Evolutionary conservation across 2,329 filamentous ascomycete species (phyloP).

Genomic region (Fusarium buharicum): DNA sequence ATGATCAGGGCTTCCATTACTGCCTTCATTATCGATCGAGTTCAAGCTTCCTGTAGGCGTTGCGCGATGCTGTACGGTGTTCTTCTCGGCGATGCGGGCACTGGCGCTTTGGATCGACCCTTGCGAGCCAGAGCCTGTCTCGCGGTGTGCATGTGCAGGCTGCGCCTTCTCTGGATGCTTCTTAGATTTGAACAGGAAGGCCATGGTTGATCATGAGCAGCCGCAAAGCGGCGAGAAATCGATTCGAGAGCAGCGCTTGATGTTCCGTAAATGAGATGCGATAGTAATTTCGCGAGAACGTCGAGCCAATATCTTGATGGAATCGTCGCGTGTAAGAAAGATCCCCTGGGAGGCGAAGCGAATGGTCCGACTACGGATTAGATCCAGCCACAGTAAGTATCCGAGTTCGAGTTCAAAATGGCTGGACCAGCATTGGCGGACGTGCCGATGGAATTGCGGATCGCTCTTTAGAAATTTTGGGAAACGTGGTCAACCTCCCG

Average conservation of each 20-base stretch:
- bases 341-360: conserved; percentile 27
- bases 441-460: conserved; percentile 41
- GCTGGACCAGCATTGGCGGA: conserved; percentile 57
- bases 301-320: conserved; percentile 4
- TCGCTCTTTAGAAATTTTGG: conserved; percentile 45
- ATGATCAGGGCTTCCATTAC: conserved; percentile 72
- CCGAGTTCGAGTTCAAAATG: conserved; percentile 54
- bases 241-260: conserved; percentile 33
- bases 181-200: conserved; percentile 85
- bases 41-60: conserved; percentile 83
- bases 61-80: conserved; percentile 63
- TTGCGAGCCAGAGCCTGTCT: conserved; percentile 59
- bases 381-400: conserved; percentile 46
- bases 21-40: conserved; percentile 71
- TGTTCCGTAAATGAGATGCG: conserved; percentile 13
- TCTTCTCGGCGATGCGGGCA: conserved; percentile 63
- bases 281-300: conserved; percentile 16
- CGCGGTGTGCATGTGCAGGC: conserved; percentile 64
- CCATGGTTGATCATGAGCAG: conserved; percentile 66
- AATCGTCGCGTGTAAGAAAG: conserved; percentile 40
- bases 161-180: conserved; percentile 73
- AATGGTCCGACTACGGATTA: conserved; percentile 30
- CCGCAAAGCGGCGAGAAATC: conserved; percentile 51
- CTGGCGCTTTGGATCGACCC: conserved; percentile 61
- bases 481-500: conserved; percentile 50